Base-by-base conservation (phyloP, 129 eudicot genomes). In the Dittrichia graveolens region DNA sequence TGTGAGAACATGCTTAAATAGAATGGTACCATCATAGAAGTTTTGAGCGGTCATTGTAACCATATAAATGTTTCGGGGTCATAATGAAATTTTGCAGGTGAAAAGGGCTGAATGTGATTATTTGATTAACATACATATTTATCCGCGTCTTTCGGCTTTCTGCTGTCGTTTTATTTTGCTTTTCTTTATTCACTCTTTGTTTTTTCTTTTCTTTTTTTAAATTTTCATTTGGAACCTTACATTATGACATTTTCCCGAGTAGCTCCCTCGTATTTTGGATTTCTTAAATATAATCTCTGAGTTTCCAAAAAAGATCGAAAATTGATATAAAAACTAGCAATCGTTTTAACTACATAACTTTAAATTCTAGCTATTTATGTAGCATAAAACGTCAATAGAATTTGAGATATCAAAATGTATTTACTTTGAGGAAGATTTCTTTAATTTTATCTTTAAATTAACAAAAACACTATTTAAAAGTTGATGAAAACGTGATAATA, bases 111-210 rank as follows among this genome's bases (percentile, higher is more conserved):
- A 67, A 37, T 45, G 58, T 66, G 67, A 40, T 39, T 18, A 37
- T 45, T 48, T 66, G 67, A 40, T 39, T 18, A 66, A 15, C 31
- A 31, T 55, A 12, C 16, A 10, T 66, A 44, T 44, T 16, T 57
- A 67, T 76, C 80, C 75, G 80, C 61, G 69, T 67, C 69, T 76
- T 57, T 67, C n/a, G 80, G 75, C 75, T 76, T 76, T 76, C 61
- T 11, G 19, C 67, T 76, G 80, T 76, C 69, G 80, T 57, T 46
- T 67, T 54, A 42, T 54, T n/a, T n/a, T 68, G 80, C 80, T 57
- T 76, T 75, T 45, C 61, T 11, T 46, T 45, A 56, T 76, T 42
- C 61, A 58, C 75, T 57, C 34, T 15, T 57, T n/a, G n/a, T 2
- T 66, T 1, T 8, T 3, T 31, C 7, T n/a, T 42, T 24, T 24